Percentiles rank a stretch among this genome's conserved stretches.
Conservation (phyloP, 768 basidiomycete species). For the Boletus rufocinnamomeus region DNA sequence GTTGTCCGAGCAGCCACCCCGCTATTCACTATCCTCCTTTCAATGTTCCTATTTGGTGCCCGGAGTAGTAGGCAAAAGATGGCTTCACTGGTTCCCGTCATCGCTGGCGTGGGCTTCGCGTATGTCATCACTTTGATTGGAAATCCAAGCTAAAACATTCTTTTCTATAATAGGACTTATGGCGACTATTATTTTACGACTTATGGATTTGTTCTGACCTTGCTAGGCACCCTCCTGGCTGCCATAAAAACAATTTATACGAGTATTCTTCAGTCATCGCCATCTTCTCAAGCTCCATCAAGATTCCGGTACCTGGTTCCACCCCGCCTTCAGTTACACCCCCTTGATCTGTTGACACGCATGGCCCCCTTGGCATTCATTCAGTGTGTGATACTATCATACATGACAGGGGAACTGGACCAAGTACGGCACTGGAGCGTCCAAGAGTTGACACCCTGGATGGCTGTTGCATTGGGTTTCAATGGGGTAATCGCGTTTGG, state of each 20-base stretch:
- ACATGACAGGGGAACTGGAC: conserved; percentile 77
- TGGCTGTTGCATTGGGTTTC: conserved; percentile 56
- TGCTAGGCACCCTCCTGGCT: conserved; percentile 89
- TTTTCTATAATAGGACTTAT: conserved; percentile 65
- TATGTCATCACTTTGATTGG: conserved; percentile 33
- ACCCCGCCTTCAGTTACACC: conserved; percentile 53
- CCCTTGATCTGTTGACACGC: conserved; percentile 84
- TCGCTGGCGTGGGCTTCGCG: conserved; percentile 91
- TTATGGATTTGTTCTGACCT: conserved; percentile 82
- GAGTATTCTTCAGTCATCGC: conserved; percentile 67
- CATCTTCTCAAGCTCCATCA: conserved; percentile 20
- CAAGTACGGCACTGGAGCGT: conserved; percentile 52
- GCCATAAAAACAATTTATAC: conserved; percentile 94
- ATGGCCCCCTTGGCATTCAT: conserved; percentile 92
- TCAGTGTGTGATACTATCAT: conserved; percentile 79
- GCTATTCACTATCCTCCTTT: conserved; percentile 84
- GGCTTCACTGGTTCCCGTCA: conserved; percentile 77
- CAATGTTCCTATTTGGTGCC: conserved; percentile 64
- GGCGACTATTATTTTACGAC: conserved; percentile 93
- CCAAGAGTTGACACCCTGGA: conserved; percentile 40
- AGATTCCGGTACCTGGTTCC: conserved; percentile 29
- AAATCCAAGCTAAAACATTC: neutral
- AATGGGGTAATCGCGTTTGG: conserved; percentile 92
- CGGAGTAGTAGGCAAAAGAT: conserved; percentile 63
- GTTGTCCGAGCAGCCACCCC: conserved; percentile 93